Conservation (phyloP, 192 early-diverging fungal species). For the Umbelopsis vinacea region DNA sequence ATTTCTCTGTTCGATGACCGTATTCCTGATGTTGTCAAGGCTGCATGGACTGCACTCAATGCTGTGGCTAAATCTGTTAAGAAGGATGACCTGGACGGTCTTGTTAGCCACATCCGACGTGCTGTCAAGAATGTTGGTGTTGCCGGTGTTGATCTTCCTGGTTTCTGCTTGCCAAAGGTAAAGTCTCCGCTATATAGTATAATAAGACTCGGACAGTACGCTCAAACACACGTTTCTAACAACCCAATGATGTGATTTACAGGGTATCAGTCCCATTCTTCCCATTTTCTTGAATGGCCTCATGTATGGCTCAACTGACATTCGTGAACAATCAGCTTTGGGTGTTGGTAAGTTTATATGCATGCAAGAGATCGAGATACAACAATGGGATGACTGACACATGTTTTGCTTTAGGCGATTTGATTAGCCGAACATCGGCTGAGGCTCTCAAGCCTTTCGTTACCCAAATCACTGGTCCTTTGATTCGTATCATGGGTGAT, state of each 20-base stretch:
- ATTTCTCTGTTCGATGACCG: slow-evolving; percentile 72
- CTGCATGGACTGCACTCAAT: slow-evolving; percentile 81
- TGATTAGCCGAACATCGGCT: slow-evolving; percentile 71
- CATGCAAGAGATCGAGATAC: background rate
- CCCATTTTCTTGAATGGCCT: slow-evolving; percentile 94
- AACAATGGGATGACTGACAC: background rate
- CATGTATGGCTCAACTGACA: slow-evolving; percentile 82
- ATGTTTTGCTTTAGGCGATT: slow-evolving; percentile 35
- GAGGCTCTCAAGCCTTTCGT: slow-evolving; percentile 86
- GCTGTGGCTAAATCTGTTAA: slow-evolving; percentile 79
- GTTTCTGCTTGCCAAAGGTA: slow-evolving; percentile 78
- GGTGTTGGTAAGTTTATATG: slow-evolving; percentile 67
- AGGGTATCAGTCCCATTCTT: slow-evolving; percentile 86
- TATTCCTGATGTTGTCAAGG: slow-evolving; percentile 61
- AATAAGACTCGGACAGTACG: no score
- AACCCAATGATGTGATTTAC: slow-evolving; percentile 43
- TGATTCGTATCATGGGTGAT: slow-evolving; percentile 98
- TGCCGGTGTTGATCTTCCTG: slow-evolving; percentile 66
- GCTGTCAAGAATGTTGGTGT: slow-evolving; percentile 65
- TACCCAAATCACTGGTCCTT: slow-evolving; percentile 94
- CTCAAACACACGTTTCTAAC: no score
- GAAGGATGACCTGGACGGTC: slow-evolving; percentile 88
- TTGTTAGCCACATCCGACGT: slow-evolving; percentile 70
- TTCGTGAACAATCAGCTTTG: slow-evolving; percentile 84
- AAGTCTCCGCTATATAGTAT: no score